Evolutionary conservation across 768 basidiomycete species (phyloP), one percentile per base, ranked within the genome.

Genomic region (Pisolithus albus): DNA sequence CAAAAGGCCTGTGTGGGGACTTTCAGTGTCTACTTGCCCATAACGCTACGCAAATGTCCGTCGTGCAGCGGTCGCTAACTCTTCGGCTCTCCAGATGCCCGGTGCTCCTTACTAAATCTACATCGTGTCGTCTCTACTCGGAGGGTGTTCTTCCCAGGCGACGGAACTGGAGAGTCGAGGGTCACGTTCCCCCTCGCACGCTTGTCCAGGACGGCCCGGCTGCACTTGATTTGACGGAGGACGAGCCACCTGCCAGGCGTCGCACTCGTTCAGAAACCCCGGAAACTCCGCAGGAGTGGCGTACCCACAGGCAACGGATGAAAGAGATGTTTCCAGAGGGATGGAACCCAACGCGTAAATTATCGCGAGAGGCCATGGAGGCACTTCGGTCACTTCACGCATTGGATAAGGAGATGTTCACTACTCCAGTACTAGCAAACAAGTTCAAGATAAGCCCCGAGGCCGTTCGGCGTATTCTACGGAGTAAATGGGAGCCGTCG

Each of bases 351-450:
- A 84, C 85, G 51, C 83, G 81, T 59, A 89, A 88, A 63, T 64
- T 93, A 49, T 88, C 88, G 13, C 78, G 86, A 50, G 84, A 87
- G 59, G 88, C 89, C 34, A 92, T 92, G 89, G 83, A 85, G 56
- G 82, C 84, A 15, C 66, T 93, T 52, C 80, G 86, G 37, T 74
- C 80, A 43, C 72, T 92, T 51, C 78, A 90, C 63, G 67, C 69
- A 38, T 64, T 81, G 42, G 82, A 92, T 61, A 81, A 83, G 7
- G 73, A 72, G 45, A 77, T 69, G 44, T 90, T 85, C 69, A 77
- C 75, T 34, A 84, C 83, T 11, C 75, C 81, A 24, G 68, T 81
- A 0, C 78, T 93, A n/a, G 83, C 88, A 15, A 78, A 84, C 52
- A 78, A 78, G 62, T 92, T 92, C 69, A 82, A 74, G 64, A 80